Conservation (phyloP, 495 filamentous ascomycete species). For the Clohesyomyces aquaticus region DNA sequence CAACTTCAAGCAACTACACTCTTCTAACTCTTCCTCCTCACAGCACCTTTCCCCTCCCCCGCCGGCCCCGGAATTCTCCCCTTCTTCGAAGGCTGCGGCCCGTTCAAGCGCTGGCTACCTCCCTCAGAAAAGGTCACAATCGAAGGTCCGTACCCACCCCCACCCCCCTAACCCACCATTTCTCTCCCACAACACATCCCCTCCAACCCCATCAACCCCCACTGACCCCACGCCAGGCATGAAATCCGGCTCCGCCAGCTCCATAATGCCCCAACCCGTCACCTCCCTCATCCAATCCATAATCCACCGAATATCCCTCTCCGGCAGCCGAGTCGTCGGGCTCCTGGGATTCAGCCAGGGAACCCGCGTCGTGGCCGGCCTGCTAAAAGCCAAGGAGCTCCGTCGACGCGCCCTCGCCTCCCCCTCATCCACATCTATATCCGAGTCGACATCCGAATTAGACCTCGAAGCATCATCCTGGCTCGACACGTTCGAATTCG, state of each 20-base stretch:
- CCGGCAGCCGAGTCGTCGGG: slow-evolving; percentile 27
- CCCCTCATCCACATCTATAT: no score
- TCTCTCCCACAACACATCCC: no score
- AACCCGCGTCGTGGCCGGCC: no score
- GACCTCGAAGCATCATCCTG: no score
- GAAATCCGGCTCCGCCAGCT: not conserved
- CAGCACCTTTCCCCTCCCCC: slow-evolving; percentile 29
- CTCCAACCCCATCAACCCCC: no score
- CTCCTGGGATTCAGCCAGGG: no score
- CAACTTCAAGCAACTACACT: not conserved
- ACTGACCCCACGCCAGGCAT: no score
- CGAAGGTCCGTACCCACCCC: no score
- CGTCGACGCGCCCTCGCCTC: no score
- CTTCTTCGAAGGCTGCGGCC: slow-evolving; percentile 37
- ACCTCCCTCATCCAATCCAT: slow-evolving; percentile 10
- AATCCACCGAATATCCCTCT: not conserved
- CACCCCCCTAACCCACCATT: no score
- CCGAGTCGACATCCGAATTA: no score
- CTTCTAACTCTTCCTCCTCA: not conserved
- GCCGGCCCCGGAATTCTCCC: slow-evolving; percentile 35
- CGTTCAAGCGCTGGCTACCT: slow-evolving; percentile 35
- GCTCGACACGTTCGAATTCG: slow-evolving; percentile 21
- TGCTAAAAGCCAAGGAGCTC: no score
- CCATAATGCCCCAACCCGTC: slow-evolving; percentile 15
- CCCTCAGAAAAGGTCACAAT: slow-evolving; percentile 2